phyloP scores from a whole-genome alignment of 305 asterid genomes.

The Caryopteris hybrid region DNA sequence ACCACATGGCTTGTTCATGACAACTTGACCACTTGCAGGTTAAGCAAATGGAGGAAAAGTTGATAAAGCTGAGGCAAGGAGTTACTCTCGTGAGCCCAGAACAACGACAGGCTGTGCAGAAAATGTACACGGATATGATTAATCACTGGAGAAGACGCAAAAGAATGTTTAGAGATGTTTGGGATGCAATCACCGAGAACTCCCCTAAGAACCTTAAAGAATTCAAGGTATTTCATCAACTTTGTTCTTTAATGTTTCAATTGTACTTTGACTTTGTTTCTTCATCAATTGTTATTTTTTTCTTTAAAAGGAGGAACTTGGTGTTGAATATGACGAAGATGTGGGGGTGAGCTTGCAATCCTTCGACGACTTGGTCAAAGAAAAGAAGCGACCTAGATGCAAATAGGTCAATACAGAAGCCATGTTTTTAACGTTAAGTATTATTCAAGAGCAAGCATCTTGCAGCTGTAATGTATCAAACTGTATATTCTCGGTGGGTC shows the following conservation, averaged over 20 bases:
- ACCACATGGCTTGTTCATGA: background rate
- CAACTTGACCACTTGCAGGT: slow-evolving; percentile 37
- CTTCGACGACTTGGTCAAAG: slow-evolving; percentile 41
- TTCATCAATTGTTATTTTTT: background rate
- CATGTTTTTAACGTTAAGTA: too few species aligned
- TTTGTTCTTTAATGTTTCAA: background rate
- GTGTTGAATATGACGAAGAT: slow-evolving; percentile 91
- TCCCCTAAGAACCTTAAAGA: slow-evolving; percentile 84
- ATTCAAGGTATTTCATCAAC: slow-evolving; percentile 51
- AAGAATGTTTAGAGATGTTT: slow-evolving; percentile 87
- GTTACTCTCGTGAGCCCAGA: slow-evolving; percentile 80
- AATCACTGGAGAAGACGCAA: slow-evolving; percentile 88
- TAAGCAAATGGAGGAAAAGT: slow-evolving; percentile 72
- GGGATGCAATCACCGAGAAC: slow-evolving; percentile 95
- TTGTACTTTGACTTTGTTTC: background rate
- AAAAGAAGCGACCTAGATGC: slow-evolving; percentile 59
- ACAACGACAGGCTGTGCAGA: slow-evolving; percentile 66
- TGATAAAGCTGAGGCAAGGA: slow-evolving; percentile 74
- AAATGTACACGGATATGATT: slow-evolving; percentile 38
- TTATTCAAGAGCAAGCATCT: background rate
- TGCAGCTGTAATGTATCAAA: too few species aligned
- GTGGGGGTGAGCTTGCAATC: slow-evolving; percentile 78
- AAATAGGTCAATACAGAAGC: slow-evolving; percentile 34
- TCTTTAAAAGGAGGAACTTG: slow-evolving; percentile 79
- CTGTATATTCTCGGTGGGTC: too few species aligned